Percentiles rank a stretch among this genome's conserved stretches.
These are phyloP conservation scores for Mycena vitilis DNA, from an alignment of 768 basidiomycete species.

Conservation along the genomic window DNA sequence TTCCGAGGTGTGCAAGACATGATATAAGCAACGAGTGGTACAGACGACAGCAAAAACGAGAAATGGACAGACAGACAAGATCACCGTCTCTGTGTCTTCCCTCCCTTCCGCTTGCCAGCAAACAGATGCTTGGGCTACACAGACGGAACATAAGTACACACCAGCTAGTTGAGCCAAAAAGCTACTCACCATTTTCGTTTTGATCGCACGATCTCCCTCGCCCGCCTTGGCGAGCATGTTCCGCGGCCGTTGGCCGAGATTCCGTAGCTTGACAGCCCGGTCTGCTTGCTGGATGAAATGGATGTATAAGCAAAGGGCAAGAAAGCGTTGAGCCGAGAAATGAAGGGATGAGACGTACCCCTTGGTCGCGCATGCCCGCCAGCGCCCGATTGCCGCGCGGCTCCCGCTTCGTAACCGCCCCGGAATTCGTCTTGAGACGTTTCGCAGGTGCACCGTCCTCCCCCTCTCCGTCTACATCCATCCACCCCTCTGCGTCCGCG, in stretches of 20 bases:
- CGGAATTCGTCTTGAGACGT: constrained; percentile 71
- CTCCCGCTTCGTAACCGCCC: constrained; percentile 63
- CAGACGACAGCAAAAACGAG: constrained; percentile 7
- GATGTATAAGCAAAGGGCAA: constrained; percentile 28
- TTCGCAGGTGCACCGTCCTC: constrained; percentile 65
- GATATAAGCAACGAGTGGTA: constrained; percentile 14
- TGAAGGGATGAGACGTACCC: constrained; percentile 56
- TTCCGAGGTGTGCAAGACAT: no score
- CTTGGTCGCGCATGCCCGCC: constrained; percentile 82
- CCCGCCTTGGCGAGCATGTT: constrained; percentile 92
- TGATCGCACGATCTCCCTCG: constrained; percentile 88
- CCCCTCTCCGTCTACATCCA: constrained; percentile 64
- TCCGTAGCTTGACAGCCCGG: constrained; percentile 84
- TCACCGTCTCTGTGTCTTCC: constrained; percentile 85
- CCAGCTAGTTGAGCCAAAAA: constrained; percentile 2
- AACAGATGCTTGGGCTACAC: constrained; percentile 87
- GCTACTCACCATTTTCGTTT: constrained; percentile 81
- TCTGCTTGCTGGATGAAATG: constrained; percentile 71
- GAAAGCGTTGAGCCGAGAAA: no score
- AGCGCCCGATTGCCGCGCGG: constrained; percentile 81
- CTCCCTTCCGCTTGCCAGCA: constrained; percentile 85
- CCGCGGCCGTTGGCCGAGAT: constrained; percentile 86
- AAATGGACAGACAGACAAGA: neutral
- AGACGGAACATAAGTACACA: constrained; percentile 20
- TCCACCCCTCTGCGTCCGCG: constrained; percentile 54